phyloP scores from a whole-genome alignment of 257 asterid species.

The Misopates orontium region DNA sequence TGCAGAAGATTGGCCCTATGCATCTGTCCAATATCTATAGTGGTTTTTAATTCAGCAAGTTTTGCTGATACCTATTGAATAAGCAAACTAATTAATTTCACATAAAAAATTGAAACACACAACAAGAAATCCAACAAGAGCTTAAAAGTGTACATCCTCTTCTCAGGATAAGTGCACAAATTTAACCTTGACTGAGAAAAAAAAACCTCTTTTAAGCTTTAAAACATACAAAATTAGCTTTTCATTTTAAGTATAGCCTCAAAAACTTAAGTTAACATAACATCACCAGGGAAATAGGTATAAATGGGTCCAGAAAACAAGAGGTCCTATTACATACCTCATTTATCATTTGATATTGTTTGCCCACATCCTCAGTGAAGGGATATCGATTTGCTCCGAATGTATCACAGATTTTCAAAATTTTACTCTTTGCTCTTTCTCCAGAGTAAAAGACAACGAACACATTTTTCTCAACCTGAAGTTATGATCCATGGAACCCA shows the following conservation, averaged over 20 bases:
- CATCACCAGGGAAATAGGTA: background rate
- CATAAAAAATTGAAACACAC: background rate
- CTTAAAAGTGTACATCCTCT: background rate
- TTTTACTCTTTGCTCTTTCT: slow-evolving; percentile 58
- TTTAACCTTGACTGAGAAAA: no score
- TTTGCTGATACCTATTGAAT: slow-evolving; percentile 51
- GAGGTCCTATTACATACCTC: slow-evolving; percentile 39
- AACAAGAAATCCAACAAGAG: background rate
- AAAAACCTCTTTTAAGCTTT: background rate
- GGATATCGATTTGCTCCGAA: slow-evolving; percentile 73
- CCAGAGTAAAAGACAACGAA: slow-evolving; percentile 66
- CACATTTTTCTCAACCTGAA: slow-evolving; percentile 64
- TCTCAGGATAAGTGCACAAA: background rate
- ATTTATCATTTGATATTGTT: slow-evolving; percentile 50
- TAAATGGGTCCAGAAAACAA: background rate
- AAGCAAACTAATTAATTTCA: slow-evolving; percentile 25
- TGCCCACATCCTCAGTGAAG: slow-evolving; percentile 48
- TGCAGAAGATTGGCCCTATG: slow-evolving; percentile 47
- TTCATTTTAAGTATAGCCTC: slow-evolving; percentile 2
- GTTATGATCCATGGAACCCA: slow-evolving; percentile 17
- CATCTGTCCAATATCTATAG: slow-evolving; percentile 52
- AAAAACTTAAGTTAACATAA: background rate
- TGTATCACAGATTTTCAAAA: slow-evolving; percentile 64
- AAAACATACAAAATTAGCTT: slow-evolving; percentile 1
- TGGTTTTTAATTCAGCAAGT: slow-evolving; percentile 62